Conservation (phyloP, 2,329 filamentous ascomycete genomes). For the Rhexocercosporidium sp. region DNA sequence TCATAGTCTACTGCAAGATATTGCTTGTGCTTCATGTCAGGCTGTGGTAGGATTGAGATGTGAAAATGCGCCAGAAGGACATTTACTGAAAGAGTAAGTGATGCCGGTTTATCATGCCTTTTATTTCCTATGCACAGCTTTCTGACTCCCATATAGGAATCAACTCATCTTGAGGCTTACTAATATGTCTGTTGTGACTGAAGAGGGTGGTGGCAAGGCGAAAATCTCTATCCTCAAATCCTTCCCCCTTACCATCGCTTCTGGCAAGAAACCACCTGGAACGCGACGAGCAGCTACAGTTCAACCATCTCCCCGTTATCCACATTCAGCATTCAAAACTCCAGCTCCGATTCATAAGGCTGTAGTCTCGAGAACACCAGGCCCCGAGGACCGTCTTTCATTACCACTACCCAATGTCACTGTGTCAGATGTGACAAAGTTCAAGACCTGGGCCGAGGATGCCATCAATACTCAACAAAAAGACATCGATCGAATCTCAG, state of each 20-base stretch:
- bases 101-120: background rate
- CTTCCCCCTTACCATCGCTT: slow-evolving; percentile 27
- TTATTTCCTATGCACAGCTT: background rate
- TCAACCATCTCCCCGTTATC: slow-evolving; percentile 16
- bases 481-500: slow-evolving; percentile 41
- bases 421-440: slow-evolving; percentile 24
- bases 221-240: slow-evolving; percentile 30
- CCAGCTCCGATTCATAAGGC: background rate
- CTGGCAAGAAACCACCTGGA: slow-evolving; percentile 10
- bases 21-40: slow-evolving; percentile 37
- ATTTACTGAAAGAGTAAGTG: slow-evolving; percentile 38
- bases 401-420: background rate
- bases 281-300: slow-evolving; percentile 20
- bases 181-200: slow-evolving; percentile 35
- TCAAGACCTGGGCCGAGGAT: slow-evolving; percentile 36
- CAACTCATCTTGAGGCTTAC: slow-evolving; percentile 39
- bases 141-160: slow-evolving; percentile 28
- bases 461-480: slow-evolving; percentile 36
- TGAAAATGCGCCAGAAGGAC: slow-evolving; percentile 38
- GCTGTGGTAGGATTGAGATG: slow-evolving; percentile 38
- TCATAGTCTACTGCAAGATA: slow-evolving; percentile 38
- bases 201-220: slow-evolving; percentile 31
- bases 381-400: background rate
- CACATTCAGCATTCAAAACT: background rate
- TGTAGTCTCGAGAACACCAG: background rate